Percentiles rank a stretch among this genome's conserved stretches.
Evolutionary conservation across 768 basidiomycete species (phyloP).

Genomic region (Cystobasidium tubakii): DNA sequence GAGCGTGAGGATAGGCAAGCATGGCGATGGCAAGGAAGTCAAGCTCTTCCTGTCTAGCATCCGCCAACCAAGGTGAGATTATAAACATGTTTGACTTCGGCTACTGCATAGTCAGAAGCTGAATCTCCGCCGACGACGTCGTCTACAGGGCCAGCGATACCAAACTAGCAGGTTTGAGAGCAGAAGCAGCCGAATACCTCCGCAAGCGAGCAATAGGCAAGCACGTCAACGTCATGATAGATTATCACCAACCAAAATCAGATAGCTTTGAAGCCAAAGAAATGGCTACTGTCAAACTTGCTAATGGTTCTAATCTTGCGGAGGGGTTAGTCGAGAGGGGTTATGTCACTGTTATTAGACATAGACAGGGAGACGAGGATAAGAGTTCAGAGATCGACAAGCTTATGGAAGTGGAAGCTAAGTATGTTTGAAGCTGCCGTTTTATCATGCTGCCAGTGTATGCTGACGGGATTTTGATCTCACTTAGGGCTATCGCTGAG

Average conservation of each 20-base stretch:
- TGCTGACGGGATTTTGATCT: conserved; percentile 17
- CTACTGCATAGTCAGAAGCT: too few species aligned
- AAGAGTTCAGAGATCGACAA: conserved; percentile 91
- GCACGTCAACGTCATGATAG: conserved; percentile 59
- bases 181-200: conserved; percentile 87
- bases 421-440: conserved; percentile 64
- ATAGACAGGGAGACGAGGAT: conserved; percentile 87
- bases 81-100: conserved; percentile 52
- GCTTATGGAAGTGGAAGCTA: conserved; percentile 87
- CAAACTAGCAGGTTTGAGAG: conserved; percentile 76
- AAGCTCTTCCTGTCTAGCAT: conserved; percentile 71
- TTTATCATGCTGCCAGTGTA: not conserved
- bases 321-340: conserved; percentile 92
- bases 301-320: conserved; percentile 60
- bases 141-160: conserved; percentile 70
- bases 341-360: conserved; percentile 77
- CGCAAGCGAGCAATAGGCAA: conserved; percentile 89
- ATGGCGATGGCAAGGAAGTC: conserved; percentile 65
- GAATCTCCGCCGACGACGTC: too few species aligned
- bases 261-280: conserved; percentile 51
- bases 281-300: conserved; percentile 37
- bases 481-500: conserved; percentile 66
- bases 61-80: conserved; percentile 59
- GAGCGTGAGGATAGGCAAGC: conserved; percentile 47
- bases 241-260: conserved; percentile 83